Conservation (phyloP, 2,329 filamentous ascomycete species). For the Aspergillus pseudoglaucus region DNA sequence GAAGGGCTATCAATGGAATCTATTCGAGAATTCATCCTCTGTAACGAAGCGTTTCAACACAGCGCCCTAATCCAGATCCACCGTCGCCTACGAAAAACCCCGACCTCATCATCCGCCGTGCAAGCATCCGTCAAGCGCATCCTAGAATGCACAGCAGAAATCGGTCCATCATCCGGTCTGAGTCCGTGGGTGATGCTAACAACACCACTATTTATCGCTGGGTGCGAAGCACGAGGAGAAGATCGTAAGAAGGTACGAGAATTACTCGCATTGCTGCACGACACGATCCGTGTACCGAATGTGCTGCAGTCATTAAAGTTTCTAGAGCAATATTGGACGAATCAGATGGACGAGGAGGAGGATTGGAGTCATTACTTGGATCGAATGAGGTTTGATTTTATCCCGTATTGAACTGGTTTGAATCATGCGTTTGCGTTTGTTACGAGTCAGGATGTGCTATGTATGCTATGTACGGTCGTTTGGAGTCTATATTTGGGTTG, state of each 20-base stretch:
- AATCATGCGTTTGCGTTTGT: neutral
- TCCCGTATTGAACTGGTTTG: slow-evolving; percentile 15
- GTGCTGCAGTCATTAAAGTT: slow-evolving; percentile 37
- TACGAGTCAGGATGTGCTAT: neutral
- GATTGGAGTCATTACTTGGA: slow-evolving; percentile 36
- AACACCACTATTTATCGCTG: slow-evolving; percentile 39
- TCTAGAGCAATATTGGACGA: slow-evolving; percentile 33
- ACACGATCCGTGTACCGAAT: slow-evolving; percentile 37
- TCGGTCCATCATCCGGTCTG: slow-evolving; percentile 32
- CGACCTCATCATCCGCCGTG: slow-evolving; percentile 23
- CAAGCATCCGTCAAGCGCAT: slow-evolving; percentile 33
- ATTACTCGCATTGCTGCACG: slow-evolving; percentile 29
- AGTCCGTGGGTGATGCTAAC: slow-evolving; percentile 39
- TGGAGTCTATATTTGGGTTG: neutral
- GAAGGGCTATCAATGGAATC: slow-evolving; percentile 25
- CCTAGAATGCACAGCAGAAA: slow-evolving; percentile 32
- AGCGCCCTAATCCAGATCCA: slow-evolving; percentile 39
- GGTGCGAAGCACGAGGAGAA: slow-evolving; percentile 34
- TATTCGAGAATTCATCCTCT: slow-evolving; percentile 32
- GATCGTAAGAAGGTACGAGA: slow-evolving; percentile 29
- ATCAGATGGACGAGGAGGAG: slow-evolving; percentile 27
- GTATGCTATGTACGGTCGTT: neutral
- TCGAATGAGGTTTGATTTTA: slow-evolving; percentile 29
- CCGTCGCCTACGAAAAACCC: slow-evolving; percentile 29
- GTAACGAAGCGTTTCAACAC: slow-evolving; percentile 40